Base-by-base conservation (phyloP, 2,329 filamentous ascomycete genomes). In the Bertia moriformis region DNA sequence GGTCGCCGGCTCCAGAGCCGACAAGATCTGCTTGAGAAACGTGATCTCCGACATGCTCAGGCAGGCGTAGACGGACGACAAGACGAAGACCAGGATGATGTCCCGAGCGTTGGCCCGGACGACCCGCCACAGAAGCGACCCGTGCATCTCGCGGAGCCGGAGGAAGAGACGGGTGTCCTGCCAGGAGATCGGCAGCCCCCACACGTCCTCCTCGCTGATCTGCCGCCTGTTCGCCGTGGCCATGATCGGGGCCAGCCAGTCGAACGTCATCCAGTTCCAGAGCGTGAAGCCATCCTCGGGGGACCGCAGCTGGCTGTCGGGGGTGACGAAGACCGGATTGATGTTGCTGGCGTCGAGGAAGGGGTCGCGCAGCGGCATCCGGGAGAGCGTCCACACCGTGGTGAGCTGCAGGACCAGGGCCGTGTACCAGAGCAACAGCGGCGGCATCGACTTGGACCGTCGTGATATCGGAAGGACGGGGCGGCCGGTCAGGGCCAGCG, bases 181-280 rank as follows among this genome's bases (percentile, higher is more conserved):
- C 44, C 89, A 93, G 39, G 91, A 80, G 47, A 77, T 82, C 0
- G 78, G 76, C 0, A 94, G 60, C 29, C 70, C 62, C 87, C 87
- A 94, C 2, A 94, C 81, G 51, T 94, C 85, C 27, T 79, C 71
- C 29, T 87, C 78, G 24, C 86, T 62, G 7, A 94, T 62, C 47
- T 86, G 78, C 29, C 75, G 66, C 19, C 63, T 61, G 32, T 65
- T 69, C 1, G 80, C 84, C 18, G 76, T 57, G 1, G 63, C 60
- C 12, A 93, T 85, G 4, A 93, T 58, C 0, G 86, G 80, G 1
- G 65, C 63, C 60, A 93, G 79, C 87, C 87, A 94, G 0, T 73
- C 83, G 19, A 93, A 79, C 4, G 74, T 79, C 72, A 89, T 82
- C 59, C 84, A 94, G 47, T 88, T 82, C 71, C 84, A 87, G 1